phyloP scores from a whole-genome alignment of 352 stramenopile species.

The Thraustochytrium sp. region DNA sequence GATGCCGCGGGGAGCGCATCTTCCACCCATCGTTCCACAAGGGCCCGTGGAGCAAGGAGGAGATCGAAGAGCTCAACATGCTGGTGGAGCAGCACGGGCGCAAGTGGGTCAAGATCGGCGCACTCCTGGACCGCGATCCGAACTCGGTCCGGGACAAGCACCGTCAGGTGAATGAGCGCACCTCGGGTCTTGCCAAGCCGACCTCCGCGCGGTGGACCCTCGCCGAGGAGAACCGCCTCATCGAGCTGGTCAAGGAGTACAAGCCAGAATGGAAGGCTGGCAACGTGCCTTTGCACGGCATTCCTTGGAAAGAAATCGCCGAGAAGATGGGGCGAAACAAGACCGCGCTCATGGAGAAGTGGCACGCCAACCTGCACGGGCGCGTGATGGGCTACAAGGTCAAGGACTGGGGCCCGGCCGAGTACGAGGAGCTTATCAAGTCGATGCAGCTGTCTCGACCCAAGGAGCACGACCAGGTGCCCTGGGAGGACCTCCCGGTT shows the following conservation, averaged over 20 bases:
- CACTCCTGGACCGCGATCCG: not conserved
- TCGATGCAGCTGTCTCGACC: not conserved
- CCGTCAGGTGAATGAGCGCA: not conserved
- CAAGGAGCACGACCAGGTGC: slow-evolving; percentile 13
- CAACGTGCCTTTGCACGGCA: not conserved
- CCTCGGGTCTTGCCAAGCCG: not conserved
- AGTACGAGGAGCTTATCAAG: slow-evolving; percentile 6
- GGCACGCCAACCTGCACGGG: not conserved
- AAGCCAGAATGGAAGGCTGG: not conserved
- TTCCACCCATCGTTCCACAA: not conserved
- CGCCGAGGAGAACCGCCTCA: not conserved
- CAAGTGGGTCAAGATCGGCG: slow-evolving; percentile 14
- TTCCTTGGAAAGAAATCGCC: slow-evolving; percentile 11
- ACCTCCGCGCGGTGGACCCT: not conserved
- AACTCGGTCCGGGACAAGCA: not conserved
- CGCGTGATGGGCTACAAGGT: not conserved
- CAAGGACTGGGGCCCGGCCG: not conserved
- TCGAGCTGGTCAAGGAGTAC: slow-evolving; percentile 13
- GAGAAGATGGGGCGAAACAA: slow-evolving; percentile 1
- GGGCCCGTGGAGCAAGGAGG: not conserved
- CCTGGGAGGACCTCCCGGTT: slow-evolving; percentile 6
- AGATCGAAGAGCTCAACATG: not conserved
- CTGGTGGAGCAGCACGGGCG: slow-evolving; percentile 4
- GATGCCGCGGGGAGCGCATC: slow-evolving; percentile 7
- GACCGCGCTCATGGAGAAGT: not conserved